Evolutionary conservation across 768 basidiomycete species (phyloP).

Genomic region (Hemileccinum impolitum): DNA sequence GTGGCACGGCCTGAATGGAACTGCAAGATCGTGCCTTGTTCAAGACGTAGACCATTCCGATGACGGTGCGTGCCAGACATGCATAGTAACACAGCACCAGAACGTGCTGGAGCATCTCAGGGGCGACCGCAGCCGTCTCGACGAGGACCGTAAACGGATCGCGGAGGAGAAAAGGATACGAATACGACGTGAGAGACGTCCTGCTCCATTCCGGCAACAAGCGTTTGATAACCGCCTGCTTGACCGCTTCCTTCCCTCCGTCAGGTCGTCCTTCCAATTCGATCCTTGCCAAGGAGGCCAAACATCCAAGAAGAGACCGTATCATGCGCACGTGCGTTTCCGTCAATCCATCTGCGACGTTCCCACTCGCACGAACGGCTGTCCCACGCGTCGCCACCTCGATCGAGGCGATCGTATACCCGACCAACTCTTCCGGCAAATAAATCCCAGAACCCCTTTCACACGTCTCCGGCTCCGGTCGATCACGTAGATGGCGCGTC

Average conservation of each 20-base stretch:
- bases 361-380: conserved; percentile 38
- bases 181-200: conserved; percentile 76
- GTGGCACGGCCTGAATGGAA: conserved; percentile 40
- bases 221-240: conserved; percentile 85
- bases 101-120: conserved; percentile 85
- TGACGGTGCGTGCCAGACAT: conserved; percentile 78
- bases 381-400: conserved; percentile 80
- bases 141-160: conserved; percentile 89
- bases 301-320: conserved; percentile 66
- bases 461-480: conserved; percentile 64
- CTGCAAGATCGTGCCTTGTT: conserved; percentile 64
- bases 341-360: conserved; percentile 61
- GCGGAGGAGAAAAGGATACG: conserved; percentile 81
- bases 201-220: conserved; percentile 90
- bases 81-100: conserved; percentile 90
- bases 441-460: conserved; percentile 86
- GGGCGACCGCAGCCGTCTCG: conserved; percentile 87
- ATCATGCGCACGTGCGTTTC: conserved; percentile 78
- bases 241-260: conserved; percentile 72
- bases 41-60: conserved; percentile 80
- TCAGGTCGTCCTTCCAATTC: conserved; percentile 70
- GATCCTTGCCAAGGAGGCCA: conserved; percentile 61
- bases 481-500: conserved; percentile 75
- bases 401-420: conserved; percentile 79
- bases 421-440: conserved; percentile 86